phyloP scores from a whole-genome alignment of 108 stramenopile species.

The Cafeteria roenbergensis region DNA sequence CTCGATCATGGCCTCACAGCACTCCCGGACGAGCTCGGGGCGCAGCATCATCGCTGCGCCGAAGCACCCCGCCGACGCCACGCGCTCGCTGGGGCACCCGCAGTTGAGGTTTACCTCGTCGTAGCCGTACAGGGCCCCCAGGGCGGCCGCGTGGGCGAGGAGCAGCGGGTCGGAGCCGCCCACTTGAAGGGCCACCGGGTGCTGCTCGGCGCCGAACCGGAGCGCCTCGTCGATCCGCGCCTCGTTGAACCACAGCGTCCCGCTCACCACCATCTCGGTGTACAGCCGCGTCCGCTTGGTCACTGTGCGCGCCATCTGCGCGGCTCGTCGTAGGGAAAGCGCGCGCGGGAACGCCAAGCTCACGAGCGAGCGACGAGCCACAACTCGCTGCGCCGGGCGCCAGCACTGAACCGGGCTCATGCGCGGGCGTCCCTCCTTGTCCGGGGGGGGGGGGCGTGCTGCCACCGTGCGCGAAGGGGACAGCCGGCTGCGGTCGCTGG shows the following conservation, averaged over 20 bases:
- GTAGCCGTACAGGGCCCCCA: slow-evolving; percentile 51
- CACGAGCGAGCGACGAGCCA: not conserved
- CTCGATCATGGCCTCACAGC: slow-evolving; percentile 54
- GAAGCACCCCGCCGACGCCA: slow-evolving; percentile 73
- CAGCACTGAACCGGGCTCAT: not conserved
- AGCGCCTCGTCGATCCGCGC: slow-evolving; percentile 4
- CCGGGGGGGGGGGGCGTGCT: too few species aligned
- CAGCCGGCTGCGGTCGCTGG: not conserved
- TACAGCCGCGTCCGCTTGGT: slow-evolving; percentile 68
- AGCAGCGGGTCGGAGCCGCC: slow-evolving; percentile 76
- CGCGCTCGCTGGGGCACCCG: slow-evolving; percentile 91
- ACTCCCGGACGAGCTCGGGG: slow-evolving; percentile 62
- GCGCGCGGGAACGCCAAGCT: too few species aligned
- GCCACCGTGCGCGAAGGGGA: too few species aligned
- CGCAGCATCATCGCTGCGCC: slow-evolving; percentile 93
- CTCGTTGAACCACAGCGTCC: slow-evolving; percentile 50
- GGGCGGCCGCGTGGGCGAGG: slow-evolving; percentile 52
- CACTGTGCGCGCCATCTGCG: slow-evolving; percentile 54
- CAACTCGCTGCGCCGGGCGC: not conserved
- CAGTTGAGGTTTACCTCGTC: slow-evolving; percentile 94
- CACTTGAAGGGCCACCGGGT: slow-evolving; percentile 71
- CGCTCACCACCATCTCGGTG: slow-evolving; percentile 95
- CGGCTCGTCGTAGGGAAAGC: not conserved
- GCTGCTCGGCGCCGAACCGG: not conserved
- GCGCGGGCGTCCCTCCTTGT: not conserved